Evolutionary conservation across 768 basidiomycete genomes (phyloP), one percentile per base, ranked within the genome.

Genomic region (Suillus variegatus): DNA sequence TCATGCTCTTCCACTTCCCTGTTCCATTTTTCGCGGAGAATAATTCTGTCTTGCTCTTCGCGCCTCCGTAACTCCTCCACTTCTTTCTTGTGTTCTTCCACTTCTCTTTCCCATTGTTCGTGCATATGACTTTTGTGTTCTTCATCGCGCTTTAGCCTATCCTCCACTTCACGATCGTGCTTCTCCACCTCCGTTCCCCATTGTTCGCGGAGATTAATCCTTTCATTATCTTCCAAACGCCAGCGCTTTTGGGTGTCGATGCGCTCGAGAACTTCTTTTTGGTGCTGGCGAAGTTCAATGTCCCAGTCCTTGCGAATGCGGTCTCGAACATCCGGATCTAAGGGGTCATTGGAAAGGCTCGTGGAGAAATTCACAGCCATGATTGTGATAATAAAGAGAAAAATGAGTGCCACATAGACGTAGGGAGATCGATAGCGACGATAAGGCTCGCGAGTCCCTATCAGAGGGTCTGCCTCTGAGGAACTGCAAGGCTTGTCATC

Each of bases 271-370:
- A 56, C 63, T 20, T 64, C 62, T 47, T 52, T 66, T 38, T 76
- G 64, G 40, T 75, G 70, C 35, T 63, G 66, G 14, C 68, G 28
- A 8, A 36, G 20, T 14, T 76, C 72, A n/a, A 25, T 65, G 38
- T 32, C 56, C 73, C 73, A 75, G 28, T 69, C 66, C 41, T 60
- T 61, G 16, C 69, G 74, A 1, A 67, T 28, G 12, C 73, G 69
- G 12, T 76, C 65, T 36, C 71, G 66, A 8, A 68, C 75, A 10
- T 40, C 44, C 46, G 69, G 68, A 58, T 72, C 69, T 0, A 35
- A 51, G 13, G 71, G 71, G 49, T 73, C 66, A 16, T 75, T 69
- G 46, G 68, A 74, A 32, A 66, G 68, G 5, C 66, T 69, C 18
- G 69, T 9, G 18, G 67, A 65, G 22, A 22, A 9, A 4, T 14